These are phyloP conservation scores for Thuidium tamariscinum DNA, from an alignment of 225 moss, liverwort and hornwort genomes.

Conservation along the genomic window DNA sequence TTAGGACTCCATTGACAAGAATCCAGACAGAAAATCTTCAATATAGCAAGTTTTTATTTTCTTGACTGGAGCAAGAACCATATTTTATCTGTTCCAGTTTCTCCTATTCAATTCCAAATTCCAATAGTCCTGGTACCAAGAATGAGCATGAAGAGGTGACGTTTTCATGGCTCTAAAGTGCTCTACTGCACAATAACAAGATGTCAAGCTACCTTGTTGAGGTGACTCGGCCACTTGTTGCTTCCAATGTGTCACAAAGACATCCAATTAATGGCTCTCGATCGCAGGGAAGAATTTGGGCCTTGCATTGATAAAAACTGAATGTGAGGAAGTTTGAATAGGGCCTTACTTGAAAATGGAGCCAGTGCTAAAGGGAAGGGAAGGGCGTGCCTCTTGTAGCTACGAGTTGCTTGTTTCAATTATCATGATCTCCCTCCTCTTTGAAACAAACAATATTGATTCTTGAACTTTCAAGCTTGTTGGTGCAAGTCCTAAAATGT, in stretches of 20 bases:
- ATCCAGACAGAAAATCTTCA: background rate
- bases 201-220: background rate
- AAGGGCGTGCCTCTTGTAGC: background rate
- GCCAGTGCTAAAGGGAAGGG: background rate
- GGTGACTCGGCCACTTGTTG: background rate
- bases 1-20: background rate
- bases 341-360: background rate
- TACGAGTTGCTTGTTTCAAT: background rate
- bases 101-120: background rate
- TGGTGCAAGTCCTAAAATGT: background rate
- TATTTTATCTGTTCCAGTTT: background rate
- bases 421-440: background rate
- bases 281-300: background rate
- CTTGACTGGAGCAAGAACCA: background rate
- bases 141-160: background rate
- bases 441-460: background rate
- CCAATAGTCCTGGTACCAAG: background rate
- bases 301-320: background rate
- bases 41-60: background rate
- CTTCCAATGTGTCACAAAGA: background rate
- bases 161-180: background rate
- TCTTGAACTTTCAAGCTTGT: background rate
- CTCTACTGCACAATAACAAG: background rate
- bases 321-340: background rate
- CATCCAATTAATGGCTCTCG: background rate